Evolutionary conservation across 1,139 yeast genomes (phyloP), one percentile per base, ranked within the genome.

Genomic region (Suhomyces atakaporum): DNA sequence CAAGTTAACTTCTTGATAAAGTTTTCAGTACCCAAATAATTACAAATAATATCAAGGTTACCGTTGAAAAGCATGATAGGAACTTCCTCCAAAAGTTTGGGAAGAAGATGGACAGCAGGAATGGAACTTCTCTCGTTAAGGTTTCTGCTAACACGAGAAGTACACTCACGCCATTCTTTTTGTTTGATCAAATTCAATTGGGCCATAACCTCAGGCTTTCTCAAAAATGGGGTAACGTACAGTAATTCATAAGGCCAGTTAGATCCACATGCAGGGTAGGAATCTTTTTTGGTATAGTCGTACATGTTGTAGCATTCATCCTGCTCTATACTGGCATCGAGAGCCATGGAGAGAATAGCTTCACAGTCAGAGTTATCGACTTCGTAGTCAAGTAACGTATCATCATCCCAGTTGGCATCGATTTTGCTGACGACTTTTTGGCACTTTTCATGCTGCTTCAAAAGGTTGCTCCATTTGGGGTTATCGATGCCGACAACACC

Each of bases 181-280:
- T 58, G 46, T 21, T 58, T 50, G 22, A 63, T 60, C 46, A 84
- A 57, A 57, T 84, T 79, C 50, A 92, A 65, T 4, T 83, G 75
- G 19, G 63, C 53, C 54, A 78, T 74, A 12, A 86, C 92, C 2
- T 73, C 74, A 1, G 68, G 65, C 1, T 63, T 56, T 16, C 75
- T 66, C 42, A 92, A 72, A 53, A 85, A 92, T 7, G 79, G 75
- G 0, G 73, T 65, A 10, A 89, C 81, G 31, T 63, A 49, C 1
- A 61, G 65, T 45, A 90, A 65, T 46, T 80, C 92, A 16, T 76
- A 77, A 0, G 99, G 99, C 99, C 99, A 92, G 55, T 85, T 84
- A 79, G 80, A 74, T 4, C 98, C 98, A 63, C 99, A 92, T 0
- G 85, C 66, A 0, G 97, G 97, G 49, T 66, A 88, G 0, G 79